Evolutionary conservation across 208 protist genomes (phyloP), one percentile per base, ranked within the genome.

Genomic region (Herpetomonas tarakana): DNA sequence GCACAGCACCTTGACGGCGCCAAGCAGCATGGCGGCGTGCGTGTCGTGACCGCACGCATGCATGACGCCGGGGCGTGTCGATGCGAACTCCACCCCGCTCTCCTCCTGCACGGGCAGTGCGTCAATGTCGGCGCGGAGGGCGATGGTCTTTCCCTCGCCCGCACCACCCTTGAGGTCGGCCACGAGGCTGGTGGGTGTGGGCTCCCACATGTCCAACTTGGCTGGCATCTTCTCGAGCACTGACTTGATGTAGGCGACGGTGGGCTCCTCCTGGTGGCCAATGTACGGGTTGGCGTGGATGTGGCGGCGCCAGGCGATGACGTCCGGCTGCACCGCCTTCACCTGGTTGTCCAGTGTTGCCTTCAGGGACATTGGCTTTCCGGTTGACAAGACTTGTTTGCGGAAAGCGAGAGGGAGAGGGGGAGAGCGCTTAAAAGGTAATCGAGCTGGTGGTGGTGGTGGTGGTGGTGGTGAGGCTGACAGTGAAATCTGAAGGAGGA

Each of bases 11-110:
- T 86, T 86, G 2, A 69, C 77, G 1, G 79, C 83, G 25, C 83
- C 74, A 11, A 86, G 75, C 51, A 84, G 83, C 78, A 87, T 91
- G 30, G 83, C 77, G 3, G 79, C 77, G 66, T 87, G 79, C 19
- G 79, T 71, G 60, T 90, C 78, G 68, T 86, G 76, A 14, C 83
- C 78, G 62, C 83, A 82, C 45, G 78, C 83, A 67, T 90, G 83
- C 83, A 90, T 86, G 31, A 81, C 76, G 49, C 80, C 77, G 41
- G 62, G 73, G 21, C 55, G 53, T 61, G 68, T 74, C 2, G 83
- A 87, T 62, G 64, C 81, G 68, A 87, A 91, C 22, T 73, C 57
- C 69, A 84, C 79, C 22, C 72, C 76, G 58, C 64, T 78, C 54
- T 84, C 76, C 65, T 90, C 83, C 47, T 82, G 65, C 25, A 85